These are phyloP conservation scores for Aspergillus japonicus DNA, from an alignment of 2,329 filamentous ascomycete genomes.

Conservation along the genomic window DNA sequence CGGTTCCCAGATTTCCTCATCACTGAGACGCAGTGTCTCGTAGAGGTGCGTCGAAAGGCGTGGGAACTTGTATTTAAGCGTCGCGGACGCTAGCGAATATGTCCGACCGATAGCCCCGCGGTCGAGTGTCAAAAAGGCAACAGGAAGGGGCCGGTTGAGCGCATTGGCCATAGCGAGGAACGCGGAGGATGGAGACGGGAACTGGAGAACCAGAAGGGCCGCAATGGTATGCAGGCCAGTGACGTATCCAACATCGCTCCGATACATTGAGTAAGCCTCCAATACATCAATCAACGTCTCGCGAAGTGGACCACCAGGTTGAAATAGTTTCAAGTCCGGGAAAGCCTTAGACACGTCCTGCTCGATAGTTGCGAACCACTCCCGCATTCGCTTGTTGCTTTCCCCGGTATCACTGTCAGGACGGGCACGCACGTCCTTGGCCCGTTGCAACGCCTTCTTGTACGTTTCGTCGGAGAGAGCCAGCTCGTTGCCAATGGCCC, in stretches of 20 bases:
- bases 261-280: conserved; percentile 63
- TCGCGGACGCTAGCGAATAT: conserved; percentile 56
- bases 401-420: conserved; percentile 44
- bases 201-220: conserved; percentile 58
- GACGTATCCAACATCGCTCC: conserved; percentile 61
- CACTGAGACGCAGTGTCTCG: conserved; percentile 39
- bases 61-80: conserved; percentile 59
- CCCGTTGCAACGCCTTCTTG: conserved; percentile 57
- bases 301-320: conserved; percentile 54
- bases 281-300: conserved; percentile 58
- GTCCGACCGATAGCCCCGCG: conserved; percentile 55
- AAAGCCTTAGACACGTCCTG: conserved; percentile 56
- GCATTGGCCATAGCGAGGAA: conserved; percentile 62
- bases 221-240: conserved; percentile 60
- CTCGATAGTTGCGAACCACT: conserved; percentile 56
- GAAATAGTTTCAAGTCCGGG: conserved; percentile 60
- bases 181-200: conserved; percentile 52
- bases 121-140: conserved; percentile 61
- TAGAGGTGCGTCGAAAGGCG: conserved; percentile 54
- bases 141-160: conserved; percentile 60
- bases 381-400: conserved; percentile 45
- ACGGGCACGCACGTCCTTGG: conserved; percentile 49
- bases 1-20: conserved; percentile 51
- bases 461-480: conserved; percentile 56
- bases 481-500: conserved; percentile 62